Evolutionary conservation across 345 rosid species (phyloP), one percentile per base, ranked within the genome.

Genomic region (Pugionium dolabratum): DNA sequence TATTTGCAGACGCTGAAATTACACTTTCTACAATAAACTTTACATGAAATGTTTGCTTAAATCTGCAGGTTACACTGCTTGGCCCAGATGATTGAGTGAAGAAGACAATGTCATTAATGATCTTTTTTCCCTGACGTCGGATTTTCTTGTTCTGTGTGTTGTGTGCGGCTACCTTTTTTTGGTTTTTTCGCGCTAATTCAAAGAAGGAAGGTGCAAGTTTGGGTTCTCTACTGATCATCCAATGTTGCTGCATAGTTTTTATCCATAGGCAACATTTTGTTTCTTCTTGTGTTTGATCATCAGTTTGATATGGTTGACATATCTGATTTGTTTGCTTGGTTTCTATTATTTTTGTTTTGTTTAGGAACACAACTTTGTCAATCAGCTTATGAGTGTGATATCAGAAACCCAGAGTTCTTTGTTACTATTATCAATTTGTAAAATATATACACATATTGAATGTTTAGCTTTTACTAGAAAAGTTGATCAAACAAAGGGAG

Each of bases 41-140:
- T 18, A 18, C 53, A 37, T 31, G 0, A 71, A 6, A 49, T 0
- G n/a, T 28, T 66, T 67, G 46, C 36, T 60, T 66, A 37, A 37
- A 55, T 48, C 69, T 67, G 73, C 95, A 93, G 99, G 89, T 85
- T 10, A 75, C 80, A 76, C 83, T 94, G 40, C 86, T 81, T n/a
- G 99, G 99, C 11, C 89, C 99, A 28, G 97, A 84, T 10, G 99
- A 88, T 31, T 75, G 32, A 75, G 34, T 74, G 69, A 62, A 37
- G 29, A 57, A 46, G 52, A 54, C 33, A 54, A 1, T 47, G 54
- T 41, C 59, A 74, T 54, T 71, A 71, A 63, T 73, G 67, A 66
- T 65, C 33, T 30, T 61, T 53, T 26, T 3, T 30, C 43, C 59
- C 28, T 18, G 39, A 58, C 50, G 54, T 62, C 47, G 48, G 61